phyloP scores from a whole-genome alignment of 441 rosid species.

The Rhodomyrtus psidioides region DNA sequence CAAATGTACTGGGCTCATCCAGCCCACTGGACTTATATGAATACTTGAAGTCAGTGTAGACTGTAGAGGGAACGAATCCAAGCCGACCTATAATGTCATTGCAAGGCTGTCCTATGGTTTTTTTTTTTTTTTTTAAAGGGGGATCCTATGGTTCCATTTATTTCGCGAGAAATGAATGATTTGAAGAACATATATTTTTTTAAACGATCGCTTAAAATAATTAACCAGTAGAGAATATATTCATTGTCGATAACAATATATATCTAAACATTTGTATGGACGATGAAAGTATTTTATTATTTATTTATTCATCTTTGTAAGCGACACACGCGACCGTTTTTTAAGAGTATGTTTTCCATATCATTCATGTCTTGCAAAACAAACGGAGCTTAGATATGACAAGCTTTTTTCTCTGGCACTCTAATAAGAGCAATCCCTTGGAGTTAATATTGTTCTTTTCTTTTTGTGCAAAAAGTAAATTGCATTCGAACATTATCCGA shows the following conservation, averaged over 20 bases:
- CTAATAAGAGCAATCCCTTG: neutral
- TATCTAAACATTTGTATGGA: too few relatives aligned
- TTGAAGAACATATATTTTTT: too few relatives aligned
- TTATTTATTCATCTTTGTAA: too few relatives aligned
- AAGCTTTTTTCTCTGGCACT: neutral
- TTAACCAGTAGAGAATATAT: too few relatives aligned
- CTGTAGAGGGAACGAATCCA: neutral
- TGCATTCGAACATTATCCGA: neutral
- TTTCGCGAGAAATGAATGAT: too few relatives aligned
- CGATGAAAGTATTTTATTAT: too few relatives aligned
- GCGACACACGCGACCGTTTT: too few relatives aligned
- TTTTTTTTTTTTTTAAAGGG: too few relatives aligned
- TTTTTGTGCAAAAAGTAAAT: neutral
- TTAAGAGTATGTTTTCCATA: too few relatives aligned
- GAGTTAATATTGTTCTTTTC: neutral
- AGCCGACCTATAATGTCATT: neutral
- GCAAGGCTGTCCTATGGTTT: neutral
- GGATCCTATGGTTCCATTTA: neutral
- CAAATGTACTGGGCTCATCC: neutral
- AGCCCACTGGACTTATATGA: neutral
- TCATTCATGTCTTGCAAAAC: too few relatives aligned
- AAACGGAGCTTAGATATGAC: neutral
- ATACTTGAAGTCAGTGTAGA: neutral
- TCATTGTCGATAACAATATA: too few relatives aligned
- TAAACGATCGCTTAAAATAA: too few relatives aligned